phyloP scores from a whole-genome alignment of 225 moss, liverwort and hornwort species.

The Antitrichia curtipendula region DNA sequence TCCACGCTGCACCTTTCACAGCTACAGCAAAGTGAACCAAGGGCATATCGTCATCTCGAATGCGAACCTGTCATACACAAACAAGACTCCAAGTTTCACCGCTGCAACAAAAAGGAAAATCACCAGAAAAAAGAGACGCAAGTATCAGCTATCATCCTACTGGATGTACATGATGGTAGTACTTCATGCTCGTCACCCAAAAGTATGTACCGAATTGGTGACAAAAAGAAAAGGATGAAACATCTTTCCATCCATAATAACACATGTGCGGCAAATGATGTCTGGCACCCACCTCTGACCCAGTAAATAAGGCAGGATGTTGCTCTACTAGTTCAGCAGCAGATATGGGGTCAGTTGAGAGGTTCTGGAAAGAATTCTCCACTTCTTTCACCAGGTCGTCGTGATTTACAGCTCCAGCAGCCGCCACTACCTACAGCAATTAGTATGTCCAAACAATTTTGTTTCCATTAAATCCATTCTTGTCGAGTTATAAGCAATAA shows the following conservation, averaged over 20 bases:
- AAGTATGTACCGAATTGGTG: neutral
- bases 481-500: neutral
- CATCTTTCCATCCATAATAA: neutral
- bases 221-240: neutral
- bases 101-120: neutral
- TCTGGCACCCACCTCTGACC: slow-evolving; percentile 57
- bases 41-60: slow-evolving; percentile 82
- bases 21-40: slow-evolving; percentile 74
- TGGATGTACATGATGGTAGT: neutral
- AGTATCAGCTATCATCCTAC: neutral
- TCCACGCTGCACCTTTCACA: slow-evolving; percentile 89
- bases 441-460: neutral
- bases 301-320: slow-evolving; percentile 69
- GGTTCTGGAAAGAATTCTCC: slow-evolving; percentile 50
- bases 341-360: slow-evolving; percentile 49
- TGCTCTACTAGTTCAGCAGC: slow-evolving; percentile 56
- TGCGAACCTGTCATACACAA: slow-evolving; percentile 55
- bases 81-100: neutral
- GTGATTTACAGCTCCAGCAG: slow-evolving; percentile 76
- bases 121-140: neutral
- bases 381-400: slow-evolving; percentile 62
- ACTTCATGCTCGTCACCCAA: neutral
- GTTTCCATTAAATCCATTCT: neutral
- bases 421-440: slow-evolving; percentile 60
- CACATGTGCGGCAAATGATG: neutral